phyloP scores from a whole-genome alignment of 2,329 filamentous ascomycete species.

The Aschersonia sp. region DNA sequence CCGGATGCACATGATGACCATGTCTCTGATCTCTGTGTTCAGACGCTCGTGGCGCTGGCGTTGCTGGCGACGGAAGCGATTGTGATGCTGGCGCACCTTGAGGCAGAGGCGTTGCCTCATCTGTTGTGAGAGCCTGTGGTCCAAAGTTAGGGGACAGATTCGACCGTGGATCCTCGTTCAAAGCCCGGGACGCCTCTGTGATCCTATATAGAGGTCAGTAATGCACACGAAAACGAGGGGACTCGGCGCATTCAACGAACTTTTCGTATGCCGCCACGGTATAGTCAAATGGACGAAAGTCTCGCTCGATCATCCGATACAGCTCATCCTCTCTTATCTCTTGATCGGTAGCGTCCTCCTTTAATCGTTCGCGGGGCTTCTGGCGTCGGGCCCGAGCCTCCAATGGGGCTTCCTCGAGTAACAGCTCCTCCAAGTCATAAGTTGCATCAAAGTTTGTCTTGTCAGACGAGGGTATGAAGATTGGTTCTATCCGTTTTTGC shows the following conservation, averaged over 20 bases:
- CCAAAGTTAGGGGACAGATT: constrained; percentile 3
- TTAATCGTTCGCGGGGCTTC: constrained; percentile 81
- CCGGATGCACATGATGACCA: constrained; percentile 9
- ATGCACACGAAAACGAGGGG: not conserved
- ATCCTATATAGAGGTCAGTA: constrained; percentile 18
- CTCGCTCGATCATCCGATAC: constrained; percentile 83
- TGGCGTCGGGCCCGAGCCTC: constrained; percentile 86
- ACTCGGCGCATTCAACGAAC: constrained; percentile 25
- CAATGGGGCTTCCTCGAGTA: constrained; percentile 86
- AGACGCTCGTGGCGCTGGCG: constrained; percentile 7
- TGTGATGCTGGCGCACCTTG: constrained; percentile 1
- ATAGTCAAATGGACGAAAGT: constrained; percentile 94
- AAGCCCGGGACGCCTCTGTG: constrained; percentile 14
- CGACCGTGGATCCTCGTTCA: constrained; percentile 6
- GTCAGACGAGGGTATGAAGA: constrained; percentile 86
- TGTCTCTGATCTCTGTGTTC: constrained; percentile 12
- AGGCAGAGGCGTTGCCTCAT: constrained; percentile 30
- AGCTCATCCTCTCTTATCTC: constrained; percentile 91
- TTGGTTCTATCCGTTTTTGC: constrained; percentile 73
- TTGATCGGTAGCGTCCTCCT: constrained; percentile 87
- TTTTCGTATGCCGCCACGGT: constrained; percentile 66
- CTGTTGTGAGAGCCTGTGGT: constrained; percentile 36
- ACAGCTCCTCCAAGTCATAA: constrained; percentile 86
- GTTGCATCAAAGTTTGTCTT: constrained; percentile 99
- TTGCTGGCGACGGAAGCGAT: not conserved